Conservation (phyloP, 1,139 yeast species). For the Candida sanyaensis region DNA sequence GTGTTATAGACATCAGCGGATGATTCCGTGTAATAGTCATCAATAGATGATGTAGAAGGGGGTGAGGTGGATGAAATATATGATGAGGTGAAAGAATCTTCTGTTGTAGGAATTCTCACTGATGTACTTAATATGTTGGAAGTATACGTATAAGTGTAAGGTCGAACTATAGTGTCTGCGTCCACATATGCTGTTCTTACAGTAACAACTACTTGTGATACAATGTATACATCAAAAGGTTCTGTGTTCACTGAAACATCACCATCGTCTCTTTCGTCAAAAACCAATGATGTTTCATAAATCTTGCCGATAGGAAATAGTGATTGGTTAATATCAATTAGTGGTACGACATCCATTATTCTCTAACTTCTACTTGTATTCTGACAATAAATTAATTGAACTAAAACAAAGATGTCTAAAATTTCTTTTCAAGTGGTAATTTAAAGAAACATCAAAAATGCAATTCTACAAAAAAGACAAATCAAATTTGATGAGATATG, state of each 20-base stretch:
- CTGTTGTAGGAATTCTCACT: slow-evolving; percentile 2
- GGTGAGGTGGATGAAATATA: slow-evolving; percentile 6
- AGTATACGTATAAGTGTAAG: slow-evolving; percentile 1
- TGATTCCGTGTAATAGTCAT: slow-evolving; percentile 8
- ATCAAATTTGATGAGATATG: too few species aligned
- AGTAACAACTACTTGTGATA: not conserved
- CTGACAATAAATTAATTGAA: not conserved
- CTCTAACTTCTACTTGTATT: not conserved
- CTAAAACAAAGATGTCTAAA: too few species aligned
- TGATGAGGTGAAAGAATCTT: slow-evolving; percentile 6
- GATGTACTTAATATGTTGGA: too few species aligned
- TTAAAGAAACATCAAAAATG: too few species aligned
- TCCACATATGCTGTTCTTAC: too few species aligned
- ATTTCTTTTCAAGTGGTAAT: too few species aligned
- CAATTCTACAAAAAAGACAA: too few species aligned
- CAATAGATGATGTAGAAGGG: slow-evolving; percentile 8
- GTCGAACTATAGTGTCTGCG: not conserved
- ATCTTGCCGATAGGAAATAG: not conserved
- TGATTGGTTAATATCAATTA: not conserved
- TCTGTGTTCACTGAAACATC: slow-evolving; percentile 5
- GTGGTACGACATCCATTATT: not conserved
- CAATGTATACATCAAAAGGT: not conserved
- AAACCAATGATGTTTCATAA: not conserved
- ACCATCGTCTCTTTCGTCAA: slow-evolving; percentile 10
- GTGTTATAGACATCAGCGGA: too few species aligned